Conservation (phyloP, 306 rosid species). For the Castanospermum australe region DNA sequence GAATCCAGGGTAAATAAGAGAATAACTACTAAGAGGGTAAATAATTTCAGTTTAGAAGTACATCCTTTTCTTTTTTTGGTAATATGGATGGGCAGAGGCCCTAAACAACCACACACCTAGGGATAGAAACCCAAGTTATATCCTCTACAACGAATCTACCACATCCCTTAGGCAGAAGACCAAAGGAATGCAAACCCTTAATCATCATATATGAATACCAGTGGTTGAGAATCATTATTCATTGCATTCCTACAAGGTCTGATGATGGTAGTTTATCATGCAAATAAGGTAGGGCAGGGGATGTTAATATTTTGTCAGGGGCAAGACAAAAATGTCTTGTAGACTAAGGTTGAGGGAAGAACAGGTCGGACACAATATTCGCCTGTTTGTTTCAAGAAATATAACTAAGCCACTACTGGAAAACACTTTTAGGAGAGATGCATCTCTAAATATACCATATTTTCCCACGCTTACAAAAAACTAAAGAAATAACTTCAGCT, state of each 20-base stretch:
- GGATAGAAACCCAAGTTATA: too few species aligned
- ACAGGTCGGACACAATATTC: background rate
- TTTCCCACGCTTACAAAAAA: background rate
- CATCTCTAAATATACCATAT: background rate
- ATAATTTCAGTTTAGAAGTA: background rate
- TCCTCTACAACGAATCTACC: too few species aligned
- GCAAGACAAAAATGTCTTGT: background rate
- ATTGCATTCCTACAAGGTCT: background rate
- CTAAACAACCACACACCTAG: too few species aligned
- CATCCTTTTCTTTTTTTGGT: too few species aligned
- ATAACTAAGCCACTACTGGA: background rate
- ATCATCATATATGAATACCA: background rate
- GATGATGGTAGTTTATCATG: background rate
- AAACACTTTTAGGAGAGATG: background rate
- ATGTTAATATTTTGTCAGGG: background rate
- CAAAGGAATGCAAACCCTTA: too few species aligned
- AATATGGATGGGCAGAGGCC: too few species aligned
- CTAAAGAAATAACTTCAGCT: background rate
- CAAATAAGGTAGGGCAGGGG: background rate
- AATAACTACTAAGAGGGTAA: background rate
- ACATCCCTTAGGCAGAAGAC: too few species aligned
- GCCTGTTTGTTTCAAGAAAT: background rate
- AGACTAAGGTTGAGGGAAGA: background rate
- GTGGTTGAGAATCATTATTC: background rate
- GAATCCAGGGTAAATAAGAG: background rate